phyloP scores from a whole-genome alignment of 805 yeast species.

The Lipomyces yamadae region DNA sequence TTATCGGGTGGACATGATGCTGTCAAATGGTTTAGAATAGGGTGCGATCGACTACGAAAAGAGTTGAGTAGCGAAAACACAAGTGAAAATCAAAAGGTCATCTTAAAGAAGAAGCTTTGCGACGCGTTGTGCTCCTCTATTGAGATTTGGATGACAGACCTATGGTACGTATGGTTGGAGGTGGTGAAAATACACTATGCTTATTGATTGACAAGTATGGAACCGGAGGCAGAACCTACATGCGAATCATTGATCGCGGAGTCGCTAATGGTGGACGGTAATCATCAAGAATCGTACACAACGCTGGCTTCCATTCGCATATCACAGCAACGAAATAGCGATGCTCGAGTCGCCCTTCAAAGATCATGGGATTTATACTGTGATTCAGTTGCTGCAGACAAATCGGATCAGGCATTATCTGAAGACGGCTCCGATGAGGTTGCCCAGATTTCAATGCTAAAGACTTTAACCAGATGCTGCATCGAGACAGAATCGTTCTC shows the following conservation, averaged over 20 bases:
- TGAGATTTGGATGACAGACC: slow-evolving; percentile 59
- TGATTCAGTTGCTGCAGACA: slow-evolving; percentile 48
- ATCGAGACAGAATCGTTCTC: slow-evolving; percentile 79
- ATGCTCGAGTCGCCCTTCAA: slow-evolving; percentile 69
- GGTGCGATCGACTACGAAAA: slow-evolving; percentile 58
- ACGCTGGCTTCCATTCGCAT: slow-evolving; percentile 84
- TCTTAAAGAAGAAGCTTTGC: slow-evolving; percentile 62
- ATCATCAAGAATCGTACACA: slow-evolving; percentile 80
- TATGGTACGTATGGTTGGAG: slow-evolving; percentile 26
- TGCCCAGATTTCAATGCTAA: slow-evolving; percentile 71
- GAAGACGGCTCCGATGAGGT: slow-evolving; percentile 43
- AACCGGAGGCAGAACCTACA: slow-evolving; percentile 77
- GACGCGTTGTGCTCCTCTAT: slow-evolving; percentile 83
- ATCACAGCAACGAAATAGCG: slow-evolving; percentile 76
- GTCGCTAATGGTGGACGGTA: slow-evolving; percentile 58
- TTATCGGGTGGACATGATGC: slow-evolving; percentile 84
- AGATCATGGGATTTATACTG: slow-evolving; percentile 76
- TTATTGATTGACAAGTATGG: slow-evolving; percentile 91
- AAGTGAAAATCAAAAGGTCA: slow-evolving; percentile 40
- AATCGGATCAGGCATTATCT: slow-evolving; percentile 39
- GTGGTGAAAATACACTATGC: not conserved
- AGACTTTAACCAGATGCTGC: slow-evolving; percentile 73
- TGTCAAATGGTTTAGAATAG: slow-evolving; percentile 62
- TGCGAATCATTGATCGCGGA: slow-evolving; percentile 74
- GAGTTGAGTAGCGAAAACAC: slow-evolving; percentile 43